Percentiles rank a stretch among this genome's conserved stretches.
Evolutionary conservation across 2,329 filamentous ascomycete species (phyloP).

Genomic region (Dactylonectria macrodidyma): DNA sequence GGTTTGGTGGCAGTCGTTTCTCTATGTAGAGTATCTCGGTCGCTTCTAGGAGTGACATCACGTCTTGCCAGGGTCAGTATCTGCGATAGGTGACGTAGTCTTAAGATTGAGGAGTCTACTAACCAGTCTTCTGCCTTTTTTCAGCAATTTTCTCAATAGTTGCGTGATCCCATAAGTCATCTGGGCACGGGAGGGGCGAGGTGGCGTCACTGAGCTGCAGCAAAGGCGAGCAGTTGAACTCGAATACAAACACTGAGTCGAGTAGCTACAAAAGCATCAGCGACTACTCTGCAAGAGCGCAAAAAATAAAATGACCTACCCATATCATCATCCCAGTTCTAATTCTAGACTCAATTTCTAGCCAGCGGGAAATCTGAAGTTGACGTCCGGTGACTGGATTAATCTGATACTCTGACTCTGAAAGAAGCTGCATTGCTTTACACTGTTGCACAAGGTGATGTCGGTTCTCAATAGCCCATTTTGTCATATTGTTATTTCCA

Average conservation of each 20-base stretch:
- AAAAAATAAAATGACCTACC: no score
- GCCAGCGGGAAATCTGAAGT: not conserved
- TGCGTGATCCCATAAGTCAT: conserved; percentile 4
- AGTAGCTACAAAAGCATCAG: conserved; percentile 2
- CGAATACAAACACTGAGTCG: conserved; percentile 2
- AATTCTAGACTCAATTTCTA: not conserved
- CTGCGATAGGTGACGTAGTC: no score
- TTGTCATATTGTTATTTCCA: not conserved
- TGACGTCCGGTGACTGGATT: not conserved
- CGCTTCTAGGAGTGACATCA: conserved; percentile 28
- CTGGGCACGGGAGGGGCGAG: not conserved
- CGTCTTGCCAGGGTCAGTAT: no score
- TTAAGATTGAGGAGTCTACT: no score
- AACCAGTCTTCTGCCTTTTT: no score
- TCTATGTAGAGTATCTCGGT: conserved; percentile 38
- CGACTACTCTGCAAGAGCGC: not conserved
- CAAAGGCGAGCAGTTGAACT: conserved; percentile 1
- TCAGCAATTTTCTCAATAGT: no score
- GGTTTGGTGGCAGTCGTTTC: conserved; percentile 32
- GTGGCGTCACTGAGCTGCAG: conserved; percentile 6
- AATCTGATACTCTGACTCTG: not conserved
- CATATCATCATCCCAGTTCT: conserved; percentile 19
- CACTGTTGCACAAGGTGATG: not conserved
- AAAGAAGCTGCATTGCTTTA: not conserved
- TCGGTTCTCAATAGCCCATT: conserved; percentile 1